Evolutionary conservation across 2,329 filamentous ascomycete species (phyloP).

Genomic region (Verticillium klebahnii): DNA sequence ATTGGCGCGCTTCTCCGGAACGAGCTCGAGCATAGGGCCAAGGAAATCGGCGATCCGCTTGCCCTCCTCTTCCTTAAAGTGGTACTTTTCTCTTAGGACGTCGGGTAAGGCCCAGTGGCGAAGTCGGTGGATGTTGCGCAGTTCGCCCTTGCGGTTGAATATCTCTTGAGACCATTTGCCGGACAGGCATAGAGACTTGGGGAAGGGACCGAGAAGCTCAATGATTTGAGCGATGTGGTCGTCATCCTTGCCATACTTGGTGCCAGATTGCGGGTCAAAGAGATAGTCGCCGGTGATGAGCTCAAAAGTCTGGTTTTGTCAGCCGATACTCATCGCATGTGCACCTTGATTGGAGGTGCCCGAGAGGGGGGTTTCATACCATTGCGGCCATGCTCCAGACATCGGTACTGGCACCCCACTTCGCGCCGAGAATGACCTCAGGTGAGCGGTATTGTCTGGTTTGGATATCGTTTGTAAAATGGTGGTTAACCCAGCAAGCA

Average conservation of each 20-base stretch:
- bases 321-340: background rate
- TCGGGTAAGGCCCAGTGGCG: constrained; percentile 94
- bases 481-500: constrained; percentile 97
- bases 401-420: constrained; percentile 99
- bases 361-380: constrained; percentile 52
- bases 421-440: constrained; percentile 91
- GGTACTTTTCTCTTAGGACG: constrained; percentile 93
- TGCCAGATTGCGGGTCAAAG: constrained; percentile 96
- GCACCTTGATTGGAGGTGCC: background rate
- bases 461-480: constrained; percentile 99
- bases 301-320: constrained; percentile 74
- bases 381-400: constrained; percentile 99
- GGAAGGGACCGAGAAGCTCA: constrained; percentile 89
- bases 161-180: constrained; percentile 99
- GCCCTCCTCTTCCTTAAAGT: constrained; percentile 79
- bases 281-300: constrained; percentile 97
- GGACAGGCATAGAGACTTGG: constrained; percentile 83
- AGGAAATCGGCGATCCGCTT: constrained; percentile 78
- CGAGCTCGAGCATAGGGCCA: constrained; percentile 82
- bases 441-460: constrained; percentile 95
- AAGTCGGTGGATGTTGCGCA: constrained; percentile 94
- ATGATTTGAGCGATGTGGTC: constrained; percentile 99
- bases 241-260: constrained; percentile 98
- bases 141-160: constrained; percentile 94
- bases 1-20: constrained; percentile 86